Conservation (phyloP, 2,329 filamentous ascomycete genomes). For the Paecilomyces fulvus region DNA sequence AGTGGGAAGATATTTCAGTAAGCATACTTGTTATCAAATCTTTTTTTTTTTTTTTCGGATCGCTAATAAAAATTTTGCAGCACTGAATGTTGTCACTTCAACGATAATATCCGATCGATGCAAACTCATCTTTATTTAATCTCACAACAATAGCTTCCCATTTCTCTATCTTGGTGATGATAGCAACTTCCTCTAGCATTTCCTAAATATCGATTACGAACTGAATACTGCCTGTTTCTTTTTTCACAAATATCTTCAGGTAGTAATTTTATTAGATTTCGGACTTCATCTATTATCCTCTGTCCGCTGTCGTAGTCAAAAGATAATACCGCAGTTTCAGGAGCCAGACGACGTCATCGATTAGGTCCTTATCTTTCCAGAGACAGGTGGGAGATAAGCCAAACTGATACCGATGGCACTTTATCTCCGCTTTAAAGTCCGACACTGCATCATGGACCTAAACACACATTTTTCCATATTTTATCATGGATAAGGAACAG, state of each 20-base stretch:
- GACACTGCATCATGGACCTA: background rate
- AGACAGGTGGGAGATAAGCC: background rate
- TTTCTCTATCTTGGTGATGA: background rate
- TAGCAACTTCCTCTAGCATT: background rate
- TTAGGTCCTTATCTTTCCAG: background rate
- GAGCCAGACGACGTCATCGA: background rate
- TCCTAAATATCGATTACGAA: background rate
- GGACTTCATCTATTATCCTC: background rate
- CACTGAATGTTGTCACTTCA: background rate
- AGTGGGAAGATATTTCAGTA: slow-evolving; percentile 42
- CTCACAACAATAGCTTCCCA: background rate
- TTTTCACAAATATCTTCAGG: background rate
- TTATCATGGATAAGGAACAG: background rate
- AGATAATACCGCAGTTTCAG: background rate
- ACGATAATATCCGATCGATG: background rate
- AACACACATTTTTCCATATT: background rate
- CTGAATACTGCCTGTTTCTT: background rate
- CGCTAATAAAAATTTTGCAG: background rate
- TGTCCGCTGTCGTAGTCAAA: background rate
- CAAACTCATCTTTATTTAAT: background rate
- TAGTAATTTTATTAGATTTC: background rate
- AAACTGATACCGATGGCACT: background rate
- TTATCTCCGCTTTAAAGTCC: background rate
- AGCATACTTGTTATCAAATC: slow-evolving; percentile 2
- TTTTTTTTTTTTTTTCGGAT: background rate